Evolutionary conservation across 139 green algal species (phyloP).

Genomic region (Chlorella ohadii): DNA sequence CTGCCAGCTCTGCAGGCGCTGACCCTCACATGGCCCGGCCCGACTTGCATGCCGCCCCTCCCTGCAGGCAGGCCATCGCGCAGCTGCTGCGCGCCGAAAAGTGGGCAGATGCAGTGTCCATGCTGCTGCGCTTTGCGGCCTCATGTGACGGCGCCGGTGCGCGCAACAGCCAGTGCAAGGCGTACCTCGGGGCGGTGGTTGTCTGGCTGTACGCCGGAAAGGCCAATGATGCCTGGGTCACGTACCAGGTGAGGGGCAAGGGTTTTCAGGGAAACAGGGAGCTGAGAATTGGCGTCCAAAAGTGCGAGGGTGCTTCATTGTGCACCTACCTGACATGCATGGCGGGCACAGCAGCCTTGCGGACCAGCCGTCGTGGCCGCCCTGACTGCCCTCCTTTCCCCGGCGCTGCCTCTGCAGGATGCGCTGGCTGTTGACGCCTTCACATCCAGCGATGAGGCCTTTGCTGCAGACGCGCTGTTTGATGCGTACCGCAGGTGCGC

Average conservation of each 20-base stretch:
- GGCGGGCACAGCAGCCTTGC: too few species aligned
- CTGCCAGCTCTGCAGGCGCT: background rate
- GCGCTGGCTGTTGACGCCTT: constrained; percentile 74
- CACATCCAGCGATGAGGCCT: constrained; percentile 72
- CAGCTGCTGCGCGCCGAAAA: constrained; percentile 39
- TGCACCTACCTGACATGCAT: too few species aligned
- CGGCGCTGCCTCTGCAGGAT: constrained; percentile 69
- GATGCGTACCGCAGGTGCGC: constrained; percentile 67
- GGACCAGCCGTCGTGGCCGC: too few species aligned
- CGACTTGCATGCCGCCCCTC: too few species aligned
- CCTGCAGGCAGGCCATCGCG: constrained; percentile 36
- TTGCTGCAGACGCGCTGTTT: constrained; percentile 78
- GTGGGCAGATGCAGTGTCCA: constrained; percentile 59
- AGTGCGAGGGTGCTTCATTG: too few species aligned
- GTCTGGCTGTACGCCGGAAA: constrained; percentile 69
- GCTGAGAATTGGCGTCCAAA: too few species aligned
- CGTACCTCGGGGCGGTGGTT: constrained; percentile 79
- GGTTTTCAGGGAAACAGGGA: too few species aligned
- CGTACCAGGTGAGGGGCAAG: constrained; percentile 45
- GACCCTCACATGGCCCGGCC: too few species aligned
- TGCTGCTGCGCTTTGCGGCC: constrained; percentile 71
- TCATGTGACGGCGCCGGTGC: constrained; percentile 50
- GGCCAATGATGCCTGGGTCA: constrained; percentile 61
- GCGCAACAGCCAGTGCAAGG: constrained; percentile 62
- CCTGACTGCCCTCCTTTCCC: too few species aligned